Evolutionary conservation across 2,329 filamentous ascomycete species (phyloP).

Genomic region (Spiromastix sp.): DNA sequence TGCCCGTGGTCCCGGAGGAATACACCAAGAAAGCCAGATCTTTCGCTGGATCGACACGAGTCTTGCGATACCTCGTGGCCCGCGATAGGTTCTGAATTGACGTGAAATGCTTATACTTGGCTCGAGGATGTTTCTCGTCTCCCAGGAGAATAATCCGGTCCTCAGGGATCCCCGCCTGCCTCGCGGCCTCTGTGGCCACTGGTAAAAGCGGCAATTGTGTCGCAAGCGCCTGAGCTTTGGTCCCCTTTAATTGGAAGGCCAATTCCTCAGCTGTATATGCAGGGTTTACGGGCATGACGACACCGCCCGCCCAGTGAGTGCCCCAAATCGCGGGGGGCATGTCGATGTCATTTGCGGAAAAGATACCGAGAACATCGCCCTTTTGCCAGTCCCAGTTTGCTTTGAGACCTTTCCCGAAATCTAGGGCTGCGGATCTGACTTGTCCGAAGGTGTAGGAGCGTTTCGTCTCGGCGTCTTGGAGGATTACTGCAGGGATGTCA

Average conservation of each 20-base stretch:
- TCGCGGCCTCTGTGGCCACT: constrained; percentile 57
- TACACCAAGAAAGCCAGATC: constrained; percentile 82
- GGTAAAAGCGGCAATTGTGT: constrained; percentile 61
- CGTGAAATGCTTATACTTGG: constrained; percentile 50
- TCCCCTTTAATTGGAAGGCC: constrained; percentile 72
- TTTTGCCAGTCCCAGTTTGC: constrained; percentile 67
- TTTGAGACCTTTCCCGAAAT: constrained; percentile 73
- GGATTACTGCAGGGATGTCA: constrained; percentile 51
- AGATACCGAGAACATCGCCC: constrained; percentile 73
- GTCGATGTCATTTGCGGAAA: constrained; percentile 79
- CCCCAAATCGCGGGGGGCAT: constrained; percentile 69
- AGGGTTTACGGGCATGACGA: constrained; percentile 78
- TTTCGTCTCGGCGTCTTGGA: constrained; percentile 62
- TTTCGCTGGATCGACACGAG: constrained; percentile 54
- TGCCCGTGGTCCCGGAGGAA: constrained; percentile 78
- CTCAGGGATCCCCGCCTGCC: constrained; percentile 56
- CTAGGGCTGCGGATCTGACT: constrained; percentile 52
- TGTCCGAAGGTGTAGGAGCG: constrained; percentile 61
- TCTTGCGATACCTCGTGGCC: constrained; percentile 47
- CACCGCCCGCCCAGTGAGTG: constrained; percentile 70
- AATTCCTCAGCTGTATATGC: constrained; percentile 77
- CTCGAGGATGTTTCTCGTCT: constrained; percentile 37
- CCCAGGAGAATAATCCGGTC: constrained; percentile 70
- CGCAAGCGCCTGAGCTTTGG: constrained; percentile 60
- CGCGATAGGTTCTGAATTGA: constrained; percentile 56